These are phyloP conservation scores for Dunaliella primolecta DNA, from an alignment of 139 green algal genomes.

Conservation along the genomic window DNA sequence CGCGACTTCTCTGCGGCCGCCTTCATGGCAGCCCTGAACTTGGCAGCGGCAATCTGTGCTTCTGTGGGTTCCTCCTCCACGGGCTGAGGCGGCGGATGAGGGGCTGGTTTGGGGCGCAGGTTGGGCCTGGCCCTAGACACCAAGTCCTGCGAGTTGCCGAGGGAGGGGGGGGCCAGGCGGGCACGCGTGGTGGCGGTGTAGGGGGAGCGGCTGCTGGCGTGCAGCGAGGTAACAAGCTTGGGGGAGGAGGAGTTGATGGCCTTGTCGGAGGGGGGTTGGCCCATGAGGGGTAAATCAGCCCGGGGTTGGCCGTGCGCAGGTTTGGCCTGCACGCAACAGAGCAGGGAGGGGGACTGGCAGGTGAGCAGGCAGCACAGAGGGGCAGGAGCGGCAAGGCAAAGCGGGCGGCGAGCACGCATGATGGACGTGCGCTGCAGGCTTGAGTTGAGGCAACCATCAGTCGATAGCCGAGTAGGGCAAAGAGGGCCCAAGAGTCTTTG, in stretches of 20 bases:
- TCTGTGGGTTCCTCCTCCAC: not conserved
- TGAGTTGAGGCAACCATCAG: too few species aligned
- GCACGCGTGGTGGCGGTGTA: not conserved
- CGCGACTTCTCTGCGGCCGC: not conserved
- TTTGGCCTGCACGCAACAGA: too few species aligned
- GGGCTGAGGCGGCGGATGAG: not conserved
- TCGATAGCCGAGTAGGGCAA: too few species aligned
- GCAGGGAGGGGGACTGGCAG: too few species aligned
- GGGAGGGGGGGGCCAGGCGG: not conserved
- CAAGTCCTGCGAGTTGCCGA: not conserved
- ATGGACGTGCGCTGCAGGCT: too few species aligned
- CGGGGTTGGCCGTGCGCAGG: not conserved
- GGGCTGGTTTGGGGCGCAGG: too few species aligned
- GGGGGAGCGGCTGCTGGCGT: too few species aligned
- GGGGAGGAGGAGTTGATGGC: not conserved
- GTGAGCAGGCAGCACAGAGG: too few species aligned
- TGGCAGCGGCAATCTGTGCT: not conserved
- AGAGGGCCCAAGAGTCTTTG: too few species aligned
- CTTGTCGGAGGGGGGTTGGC: not conserved
- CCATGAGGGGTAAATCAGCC: not conserved
- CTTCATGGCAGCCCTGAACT: not conserved
- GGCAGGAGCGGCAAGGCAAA: too few species aligned
- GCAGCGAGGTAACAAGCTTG: too few species aligned
- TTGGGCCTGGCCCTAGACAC: not conserved
- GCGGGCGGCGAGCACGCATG: too few species aligned